Evolutionary conservation across 2,329 filamentous ascomycete genomes (phyloP).

Genomic region (Paraconiothyrium sp.): DNA sequence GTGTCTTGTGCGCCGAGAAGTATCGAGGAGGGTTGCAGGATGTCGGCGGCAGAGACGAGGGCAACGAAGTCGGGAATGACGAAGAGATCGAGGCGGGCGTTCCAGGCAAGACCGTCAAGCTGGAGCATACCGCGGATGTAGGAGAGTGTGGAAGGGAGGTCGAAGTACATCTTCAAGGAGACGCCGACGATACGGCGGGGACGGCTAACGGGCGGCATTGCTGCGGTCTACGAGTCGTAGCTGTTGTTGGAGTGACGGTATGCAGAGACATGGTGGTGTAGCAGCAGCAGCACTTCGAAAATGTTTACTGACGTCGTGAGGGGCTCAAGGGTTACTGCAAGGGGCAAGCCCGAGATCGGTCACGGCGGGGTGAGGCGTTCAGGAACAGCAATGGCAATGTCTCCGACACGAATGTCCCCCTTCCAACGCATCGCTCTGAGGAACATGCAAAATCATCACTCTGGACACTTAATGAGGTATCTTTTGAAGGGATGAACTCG

Average conservation of each 20-base stretch:
- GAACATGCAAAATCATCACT: background rate
- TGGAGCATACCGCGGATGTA: constrained; percentile 56
- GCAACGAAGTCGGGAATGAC: constrained; percentile 81
- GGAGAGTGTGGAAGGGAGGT: constrained; percentile 67
- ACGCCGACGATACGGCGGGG: constrained; percentile 75
- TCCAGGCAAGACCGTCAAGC: constrained; percentile 63
- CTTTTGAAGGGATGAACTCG: background rate
- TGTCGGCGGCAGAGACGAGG: constrained; percentile 62
- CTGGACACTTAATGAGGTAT: background rate
- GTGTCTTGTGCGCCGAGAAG: constrained; percentile 80
- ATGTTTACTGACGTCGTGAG: constrained; percentile 9
- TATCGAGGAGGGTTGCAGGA: constrained; percentile 63
- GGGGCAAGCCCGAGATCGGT: constrained; percentile 29
- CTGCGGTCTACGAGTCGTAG: background rate
- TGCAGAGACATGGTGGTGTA: background rate
- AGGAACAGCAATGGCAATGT: constrained; percentile 4
- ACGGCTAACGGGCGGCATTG: constrained; percentile 43
- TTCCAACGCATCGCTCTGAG: background rate
- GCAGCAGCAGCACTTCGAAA: background rate
- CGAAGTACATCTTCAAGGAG: constrained; percentile 84
- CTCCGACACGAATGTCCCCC: background rate
- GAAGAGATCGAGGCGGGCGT: constrained; percentile 72
- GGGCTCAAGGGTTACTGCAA: constrained; percentile 27
- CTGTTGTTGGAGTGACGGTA: background rate
- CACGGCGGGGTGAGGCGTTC: constrained; percentile 14